Evolutionary conservation across 805 yeast genomes (phyloP).

Genomic region (Hanseniaspora clermontiae): DNA sequence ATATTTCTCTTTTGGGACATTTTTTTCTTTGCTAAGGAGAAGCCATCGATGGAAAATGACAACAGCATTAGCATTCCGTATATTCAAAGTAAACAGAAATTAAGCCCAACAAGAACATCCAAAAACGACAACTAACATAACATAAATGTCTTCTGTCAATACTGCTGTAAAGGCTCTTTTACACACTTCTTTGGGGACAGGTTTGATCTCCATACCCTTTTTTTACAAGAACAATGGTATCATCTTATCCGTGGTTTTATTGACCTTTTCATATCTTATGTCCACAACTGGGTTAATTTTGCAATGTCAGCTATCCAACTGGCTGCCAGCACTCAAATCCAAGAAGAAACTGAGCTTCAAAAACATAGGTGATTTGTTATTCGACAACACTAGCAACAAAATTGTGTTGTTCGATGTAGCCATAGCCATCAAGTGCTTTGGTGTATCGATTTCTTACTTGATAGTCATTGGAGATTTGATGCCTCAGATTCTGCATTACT

Average conservation of each 20-base stretch:
- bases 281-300: conserved; percentile 5
- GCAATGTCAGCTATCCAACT: conserved; percentile 12
- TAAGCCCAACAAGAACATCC: too few relatives aligned
- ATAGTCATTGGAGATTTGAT: conserved; percentile 60
- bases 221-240: conserved; percentile 38
- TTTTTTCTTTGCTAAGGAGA: too few relatives aligned
- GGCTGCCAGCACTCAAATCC: conserved; percentile 55
- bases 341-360: conserved; percentile 41
- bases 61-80: too few relatives aligned
- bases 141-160: conserved; percentile 14
- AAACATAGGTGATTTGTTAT: conserved; percentile 49
- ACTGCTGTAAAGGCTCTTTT: conserved; percentile 27
- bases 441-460: conserved; percentile 54
- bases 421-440: conserved; percentile 58
- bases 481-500: conserved; percentile 35
- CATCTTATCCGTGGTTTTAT: conserved; percentile 18
- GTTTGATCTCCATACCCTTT: conserved; percentile 61
- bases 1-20: too few relatives aligned
- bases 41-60: too few relatives aligned
- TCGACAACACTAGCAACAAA: conserved; percentile 50
- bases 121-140: too few relatives aligned
- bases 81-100: too few relatives aligned
- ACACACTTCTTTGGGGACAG: conserved; percentile 40
- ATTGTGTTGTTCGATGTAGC: conserved; percentile 52
- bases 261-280: conserved; percentile 24